phyloP scores from a whole-genome alignment of 495 filamentous ascomycete genomes.

The Chaetomium fimeti region DNA sequence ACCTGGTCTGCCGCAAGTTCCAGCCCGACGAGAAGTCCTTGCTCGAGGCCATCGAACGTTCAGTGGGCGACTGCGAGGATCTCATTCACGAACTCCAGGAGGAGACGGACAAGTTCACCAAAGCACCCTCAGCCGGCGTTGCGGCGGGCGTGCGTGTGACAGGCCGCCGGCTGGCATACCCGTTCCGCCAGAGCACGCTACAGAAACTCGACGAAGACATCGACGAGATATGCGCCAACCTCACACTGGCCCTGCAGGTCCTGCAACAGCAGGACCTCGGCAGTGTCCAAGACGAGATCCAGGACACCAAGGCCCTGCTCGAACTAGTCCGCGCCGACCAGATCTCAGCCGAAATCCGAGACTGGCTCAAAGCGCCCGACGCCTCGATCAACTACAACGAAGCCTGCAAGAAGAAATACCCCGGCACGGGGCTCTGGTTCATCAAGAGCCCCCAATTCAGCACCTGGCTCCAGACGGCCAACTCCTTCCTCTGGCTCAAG shows the following conservation, averaged over 20 bases:
- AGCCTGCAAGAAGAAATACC: constrained; percentile 13
- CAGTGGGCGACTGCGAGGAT: constrained; percentile 1
- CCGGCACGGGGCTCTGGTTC: constrained; percentile 17
- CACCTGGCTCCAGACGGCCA: constrained; percentile 1
- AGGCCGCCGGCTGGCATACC: constrained; percentile 3
- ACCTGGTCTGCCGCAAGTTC: constrained; percentile 1
- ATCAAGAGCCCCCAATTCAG: neutral
- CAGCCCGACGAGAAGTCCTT: neutral
- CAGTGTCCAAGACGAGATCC: neutral
- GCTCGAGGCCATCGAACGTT: neutral
- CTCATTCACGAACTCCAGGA: constrained; percentile 8
- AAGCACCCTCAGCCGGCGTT: neutral
- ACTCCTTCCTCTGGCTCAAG: constrained; percentile 8
- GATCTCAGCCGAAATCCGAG: neutral
- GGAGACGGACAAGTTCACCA: neutral
- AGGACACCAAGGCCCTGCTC: neutral
- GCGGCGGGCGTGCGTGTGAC: neutral
- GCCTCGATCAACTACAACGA: constrained; percentile 14
- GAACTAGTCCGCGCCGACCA: constrained; percentile 1
- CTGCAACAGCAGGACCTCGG: constrained; percentile 7
- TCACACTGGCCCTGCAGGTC: neutral
- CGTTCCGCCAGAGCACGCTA: constrained; percentile 9
- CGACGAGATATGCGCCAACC: constrained; percentile 6
- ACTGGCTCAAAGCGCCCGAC: neutral
- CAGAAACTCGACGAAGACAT: constrained; percentile 15